These are phyloP conservation scores for Solanum chacoense DNA, from an alignment of 305 asterid species.

Conservation along the genomic window DNA sequence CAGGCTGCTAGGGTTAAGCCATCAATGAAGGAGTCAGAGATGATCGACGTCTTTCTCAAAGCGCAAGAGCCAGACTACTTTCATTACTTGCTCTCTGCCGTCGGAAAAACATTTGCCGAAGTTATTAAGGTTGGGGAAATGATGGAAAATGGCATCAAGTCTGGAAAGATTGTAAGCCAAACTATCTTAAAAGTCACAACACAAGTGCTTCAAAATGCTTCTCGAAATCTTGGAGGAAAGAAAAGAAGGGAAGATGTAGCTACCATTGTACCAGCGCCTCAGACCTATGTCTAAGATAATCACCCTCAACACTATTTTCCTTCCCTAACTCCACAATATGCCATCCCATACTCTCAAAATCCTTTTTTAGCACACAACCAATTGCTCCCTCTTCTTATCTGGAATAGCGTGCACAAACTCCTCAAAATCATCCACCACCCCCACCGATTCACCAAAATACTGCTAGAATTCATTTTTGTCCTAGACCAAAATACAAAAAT, in stretches of 20 bases:
- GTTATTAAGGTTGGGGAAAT: neutral
- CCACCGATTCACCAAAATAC: neutral
- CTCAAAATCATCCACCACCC: neutral
- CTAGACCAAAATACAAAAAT: too few species aligned
- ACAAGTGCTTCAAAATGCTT: neutral
- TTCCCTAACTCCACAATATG: too few species aligned
- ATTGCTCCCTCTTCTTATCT: neutral
- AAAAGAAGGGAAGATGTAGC: neutral
- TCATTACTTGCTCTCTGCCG: neutral
- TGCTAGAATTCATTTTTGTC: neutral
- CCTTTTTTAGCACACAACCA: neutral
- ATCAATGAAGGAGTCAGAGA: neutral
- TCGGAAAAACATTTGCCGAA: too few species aligned
- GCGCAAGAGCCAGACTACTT: neutral
- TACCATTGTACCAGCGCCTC: neutral
- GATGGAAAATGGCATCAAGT: neutral
- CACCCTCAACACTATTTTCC: too few species aligned
- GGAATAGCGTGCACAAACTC: too few species aligned
- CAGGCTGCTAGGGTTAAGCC: neutral
- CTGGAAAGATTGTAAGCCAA: neutral
- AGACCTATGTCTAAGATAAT: neutral
- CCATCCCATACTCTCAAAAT: neutral
- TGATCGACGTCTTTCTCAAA: neutral
- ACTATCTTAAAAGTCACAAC: neutral
- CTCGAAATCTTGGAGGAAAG: neutral